Conservation (phyloP, 441 rosid genomes). For the Erodium moschatum region DNA sequence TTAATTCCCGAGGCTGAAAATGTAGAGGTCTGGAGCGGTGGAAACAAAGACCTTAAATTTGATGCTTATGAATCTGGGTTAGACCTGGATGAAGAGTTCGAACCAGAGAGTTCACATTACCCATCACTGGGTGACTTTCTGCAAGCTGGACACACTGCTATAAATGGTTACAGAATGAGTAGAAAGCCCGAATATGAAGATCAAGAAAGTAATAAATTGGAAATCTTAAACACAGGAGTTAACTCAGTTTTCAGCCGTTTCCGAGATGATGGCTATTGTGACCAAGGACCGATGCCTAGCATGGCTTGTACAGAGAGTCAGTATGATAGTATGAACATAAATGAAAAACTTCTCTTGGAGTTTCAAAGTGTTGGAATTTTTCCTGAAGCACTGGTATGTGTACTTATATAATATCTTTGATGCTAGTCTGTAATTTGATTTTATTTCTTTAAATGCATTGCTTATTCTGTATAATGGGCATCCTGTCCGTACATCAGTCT, state of each 20-base stretch:
- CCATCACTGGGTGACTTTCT: slow-evolving; percentile 29
- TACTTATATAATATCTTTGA: neutral
- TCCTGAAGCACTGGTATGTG: slow-evolving; percentile 59
- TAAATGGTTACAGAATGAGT: slow-evolving; percentile 47
- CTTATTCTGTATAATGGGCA: neutral
- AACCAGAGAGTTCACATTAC: slow-evolving; percentile 46
- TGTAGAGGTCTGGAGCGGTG: slow-evolving; percentile 25
- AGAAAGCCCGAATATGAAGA: slow-evolving; percentile 39
- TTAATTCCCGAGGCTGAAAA: slow-evolving; percentile 67
- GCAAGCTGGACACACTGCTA: slow-evolving; percentile 25
- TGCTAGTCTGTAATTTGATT: no score
- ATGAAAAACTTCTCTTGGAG: slow-evolving; percentile 70
- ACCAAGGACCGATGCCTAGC: slow-evolving; percentile 28
- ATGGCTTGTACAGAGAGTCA: slow-evolving; percentile 42
- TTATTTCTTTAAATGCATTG: neutral
- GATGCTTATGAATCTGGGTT: slow-evolving; percentile 47
- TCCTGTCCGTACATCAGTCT: neutral
- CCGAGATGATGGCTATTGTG: slow-evolving; percentile 29
- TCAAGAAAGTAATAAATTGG: slow-evolving; percentile 38
- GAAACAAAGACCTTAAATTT: slow-evolving; percentile 38
- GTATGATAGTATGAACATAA: slow-evolving; percentile 50
- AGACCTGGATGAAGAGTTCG: slow-evolving; percentile 50
- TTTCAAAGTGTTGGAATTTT: slow-evolving; percentile 73
- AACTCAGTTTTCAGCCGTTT: slow-evolving; percentile 33
- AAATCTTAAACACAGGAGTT: slow-evolving; percentile 29